Evolutionary conservation across 2,329 filamentous ascomycete genomes (phyloP).

Genomic region (Ampelomyces quisqualis): DNA sequence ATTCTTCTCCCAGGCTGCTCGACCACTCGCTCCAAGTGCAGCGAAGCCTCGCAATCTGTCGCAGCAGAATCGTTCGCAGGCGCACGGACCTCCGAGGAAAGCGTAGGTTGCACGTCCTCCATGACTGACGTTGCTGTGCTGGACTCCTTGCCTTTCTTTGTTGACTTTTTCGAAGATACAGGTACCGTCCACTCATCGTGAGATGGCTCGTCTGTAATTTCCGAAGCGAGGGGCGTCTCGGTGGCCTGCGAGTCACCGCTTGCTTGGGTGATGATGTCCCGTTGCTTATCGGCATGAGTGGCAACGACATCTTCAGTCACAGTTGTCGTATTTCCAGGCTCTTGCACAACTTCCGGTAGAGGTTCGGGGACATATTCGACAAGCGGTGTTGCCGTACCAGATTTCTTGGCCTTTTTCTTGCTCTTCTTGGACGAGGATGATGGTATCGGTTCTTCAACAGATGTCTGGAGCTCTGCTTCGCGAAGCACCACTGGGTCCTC

Average conservation of each 20-base stretch:
- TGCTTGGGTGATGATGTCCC: not conserved
- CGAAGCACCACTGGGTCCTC: not conserved
- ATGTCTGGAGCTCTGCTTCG: not conserved
- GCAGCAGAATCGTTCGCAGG: not conserved
- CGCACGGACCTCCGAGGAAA: not conserved
- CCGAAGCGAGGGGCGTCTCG: no score
- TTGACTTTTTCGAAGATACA: slow-evolving; percentile 20
- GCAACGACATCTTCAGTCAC: no score
- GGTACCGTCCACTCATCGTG: not conserved
- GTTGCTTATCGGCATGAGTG: no score
- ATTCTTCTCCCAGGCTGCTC: not conserved
- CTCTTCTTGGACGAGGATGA: slow-evolving; percentile 18
- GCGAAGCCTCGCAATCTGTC: not conserved
- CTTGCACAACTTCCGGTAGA: not conserved
- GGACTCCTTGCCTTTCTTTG: slow-evolving; percentile 32
- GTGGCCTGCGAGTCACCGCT: not conserved
- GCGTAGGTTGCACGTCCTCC: not conserved
- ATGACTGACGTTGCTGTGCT: slow-evolving; percentile 5
- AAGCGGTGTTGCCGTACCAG: not conserved
- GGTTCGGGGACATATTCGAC: no score
- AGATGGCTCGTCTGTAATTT: not conserved
- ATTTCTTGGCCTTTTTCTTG: slow-evolving; percentile 19
- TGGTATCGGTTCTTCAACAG: not conserved
- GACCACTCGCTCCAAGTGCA: not conserved
- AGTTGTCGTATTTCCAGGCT: not conserved